Conservation (phyloP, 306 rosid genomes). For the Dryas octopetala region DNA sequence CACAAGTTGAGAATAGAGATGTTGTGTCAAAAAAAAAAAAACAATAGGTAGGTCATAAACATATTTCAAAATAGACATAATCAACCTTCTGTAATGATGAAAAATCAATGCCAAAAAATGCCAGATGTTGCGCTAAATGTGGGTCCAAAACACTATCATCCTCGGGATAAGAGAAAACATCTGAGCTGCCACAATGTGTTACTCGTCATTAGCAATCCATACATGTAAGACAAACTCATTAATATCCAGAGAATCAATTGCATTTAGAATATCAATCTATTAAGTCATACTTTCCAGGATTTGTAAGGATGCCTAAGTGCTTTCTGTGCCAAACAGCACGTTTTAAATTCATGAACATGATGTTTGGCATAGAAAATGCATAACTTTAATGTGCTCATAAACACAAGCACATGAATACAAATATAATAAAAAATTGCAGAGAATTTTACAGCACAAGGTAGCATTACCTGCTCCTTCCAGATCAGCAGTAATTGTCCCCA, state of each 20-base stretch:
- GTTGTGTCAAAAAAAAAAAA: neutral
- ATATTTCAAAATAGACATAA: slow-evolving; percentile 15
- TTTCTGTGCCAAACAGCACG: neutral
- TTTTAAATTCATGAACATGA: neutral
- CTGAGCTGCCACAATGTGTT: slow-evolving; percentile 91
- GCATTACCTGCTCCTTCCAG: slow-evolving; percentile 92
- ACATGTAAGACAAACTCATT: slow-evolving; percentile 11
- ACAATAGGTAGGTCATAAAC: neutral
- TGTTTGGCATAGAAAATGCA: neutral
- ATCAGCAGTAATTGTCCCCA: slow-evolving; percentile 95
- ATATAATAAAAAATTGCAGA: neutral
- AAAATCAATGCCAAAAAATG: slow-evolving; percentile 93
- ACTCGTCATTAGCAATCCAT: slow-evolving; percentile 45
- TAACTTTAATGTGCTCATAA: neutral
- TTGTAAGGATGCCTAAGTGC: slow-evolving; percentile 3
- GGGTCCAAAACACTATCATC: slow-evolving; percentile 92
- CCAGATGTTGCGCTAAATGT: slow-evolving; percentile 80
- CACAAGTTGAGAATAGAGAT: neutral
- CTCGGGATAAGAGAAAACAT: slow-evolving; percentile 93
- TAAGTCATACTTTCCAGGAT: slow-evolving; percentile 11
- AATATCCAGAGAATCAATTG: neutral
- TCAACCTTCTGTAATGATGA: slow-evolving; percentile 88
- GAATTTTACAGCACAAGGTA: slow-evolving; percentile 15
- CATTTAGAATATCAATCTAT: slow-evolving; percentile 1
- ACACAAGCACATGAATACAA: slow-evolving; percentile 9